A percentile compares a stretch with the other conserved stretches of the same genome.
These are phyloP conservation scores for Penicillium sp. DNA, from an alignment of 2,329 filamentous ascomycete species.

Conservation along the genomic window DNA sequence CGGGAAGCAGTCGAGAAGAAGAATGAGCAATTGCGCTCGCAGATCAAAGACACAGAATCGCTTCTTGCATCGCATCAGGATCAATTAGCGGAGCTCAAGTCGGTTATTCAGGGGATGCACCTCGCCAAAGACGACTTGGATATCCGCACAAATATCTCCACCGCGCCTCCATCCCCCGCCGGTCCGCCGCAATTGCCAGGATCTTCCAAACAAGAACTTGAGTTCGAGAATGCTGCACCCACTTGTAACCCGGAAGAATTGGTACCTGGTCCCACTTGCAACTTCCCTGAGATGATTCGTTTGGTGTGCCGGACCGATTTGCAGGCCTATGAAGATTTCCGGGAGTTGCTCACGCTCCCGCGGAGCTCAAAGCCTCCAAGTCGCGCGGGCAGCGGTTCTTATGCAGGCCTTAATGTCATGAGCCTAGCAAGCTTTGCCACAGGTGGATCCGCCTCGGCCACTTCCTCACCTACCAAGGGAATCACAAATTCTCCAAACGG, in stretches of 20 bases:
- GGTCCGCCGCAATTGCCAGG: slow-evolving; percentile 60
- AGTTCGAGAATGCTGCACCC: slow-evolving; percentile 60
- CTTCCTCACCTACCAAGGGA: slow-evolving; percentile 63
- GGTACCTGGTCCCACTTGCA: slow-evolving; percentile 66
- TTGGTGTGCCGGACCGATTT: slow-evolving; percentile 83
- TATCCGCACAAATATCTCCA: slow-evolving; percentile 66
- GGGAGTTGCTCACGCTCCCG: slow-evolving; percentile 71
- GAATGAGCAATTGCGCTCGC: slow-evolving; percentile 83
- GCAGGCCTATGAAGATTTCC: slow-evolving; percentile 81
- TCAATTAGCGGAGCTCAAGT: slow-evolving; percentile 87
- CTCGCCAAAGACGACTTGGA: slow-evolving; percentile 71
- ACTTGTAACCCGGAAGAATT: slow-evolving; percentile 56
- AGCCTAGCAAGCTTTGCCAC: slow-evolving; percentile 53
- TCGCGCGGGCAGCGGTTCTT: slow-evolving; percentile 73
- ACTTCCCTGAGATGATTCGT: slow-evolving; percentile 80
- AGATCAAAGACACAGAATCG: slow-evolving; percentile 83
- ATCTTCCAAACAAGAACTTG: slow-evolving; percentile 60
- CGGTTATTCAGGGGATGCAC: slow-evolving; percentile 85
- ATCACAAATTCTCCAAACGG: slow-evolving; percentile 58
- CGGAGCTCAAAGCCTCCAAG: slow-evolving; percentile 64
- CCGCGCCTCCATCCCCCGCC: slow-evolving; percentile 78
- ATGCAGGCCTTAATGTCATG: slow-evolving; percentile 64
- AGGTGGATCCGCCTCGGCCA: slow-evolving; percentile 59
- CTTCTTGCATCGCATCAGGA: slow-evolving; percentile 89
- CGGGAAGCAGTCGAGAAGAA: slow-evolving; percentile 79